Percentiles rank a stretch among this genome's conserved stretches.
These are phyloP conservation scores for Mycocentrospora acerina DNA, from an alignment of 2,329 filamentous ascomycete species.

Conservation along the genomic window DNA sequence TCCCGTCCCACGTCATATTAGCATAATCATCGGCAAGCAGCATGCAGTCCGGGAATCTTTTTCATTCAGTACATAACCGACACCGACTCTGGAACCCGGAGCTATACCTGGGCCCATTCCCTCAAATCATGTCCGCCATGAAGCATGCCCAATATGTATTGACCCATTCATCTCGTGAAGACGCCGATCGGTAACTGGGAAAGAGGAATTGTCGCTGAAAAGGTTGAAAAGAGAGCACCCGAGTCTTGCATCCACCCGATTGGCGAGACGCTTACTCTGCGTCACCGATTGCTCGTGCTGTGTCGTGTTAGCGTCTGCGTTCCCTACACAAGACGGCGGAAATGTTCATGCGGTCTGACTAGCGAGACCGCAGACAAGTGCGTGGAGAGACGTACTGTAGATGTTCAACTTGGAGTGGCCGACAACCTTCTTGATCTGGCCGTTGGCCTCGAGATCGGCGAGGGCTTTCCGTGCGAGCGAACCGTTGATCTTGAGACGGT, in stretches of 20 bases:
- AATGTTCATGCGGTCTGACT: too few relatives aligned
- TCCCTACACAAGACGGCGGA: too few relatives aligned
- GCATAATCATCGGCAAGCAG: background rate
- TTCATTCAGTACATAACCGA: slow-evolving; percentile 41
- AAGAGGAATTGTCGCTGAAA: slow-evolving; percentile 39
- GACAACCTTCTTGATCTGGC: slow-evolving; percentile 96
- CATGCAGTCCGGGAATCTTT: slow-evolving; percentile 32
- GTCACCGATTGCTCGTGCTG: slow-evolving; percentile 42
- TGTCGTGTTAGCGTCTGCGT: slow-evolving; percentile 17
- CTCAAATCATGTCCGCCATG: slow-evolving; percentile 36
- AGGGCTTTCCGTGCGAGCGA: slow-evolving; percentile 89
- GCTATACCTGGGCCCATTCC: slow-evolving; percentile 29
- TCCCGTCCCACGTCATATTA: background rate
- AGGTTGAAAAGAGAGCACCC: slow-evolving; percentile 28
- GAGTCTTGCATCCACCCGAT: slow-evolving; percentile 26
- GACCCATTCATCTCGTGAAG: slow-evolving; percentile 35
- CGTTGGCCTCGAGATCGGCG: slow-evolving; percentile 94
- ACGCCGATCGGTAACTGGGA: slow-evolving; percentile 38
- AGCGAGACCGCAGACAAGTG: background rate
- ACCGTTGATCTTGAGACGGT: slow-evolving; percentile 99
- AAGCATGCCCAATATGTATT: slow-evolving; percentile 33
- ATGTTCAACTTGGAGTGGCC: slow-evolving; percentile 97
- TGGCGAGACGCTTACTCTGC: slow-evolving; percentile 37
- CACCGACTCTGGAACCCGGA: slow-evolving; percentile 25
- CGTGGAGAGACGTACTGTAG: slow-evolving; percentile 70